Evolutionary conservation across 2,329 filamentous ascomycete genomes (phyloP), one percentile per base, ranked within the genome.

Genomic region (Phialocephala subalpina): DNA sequence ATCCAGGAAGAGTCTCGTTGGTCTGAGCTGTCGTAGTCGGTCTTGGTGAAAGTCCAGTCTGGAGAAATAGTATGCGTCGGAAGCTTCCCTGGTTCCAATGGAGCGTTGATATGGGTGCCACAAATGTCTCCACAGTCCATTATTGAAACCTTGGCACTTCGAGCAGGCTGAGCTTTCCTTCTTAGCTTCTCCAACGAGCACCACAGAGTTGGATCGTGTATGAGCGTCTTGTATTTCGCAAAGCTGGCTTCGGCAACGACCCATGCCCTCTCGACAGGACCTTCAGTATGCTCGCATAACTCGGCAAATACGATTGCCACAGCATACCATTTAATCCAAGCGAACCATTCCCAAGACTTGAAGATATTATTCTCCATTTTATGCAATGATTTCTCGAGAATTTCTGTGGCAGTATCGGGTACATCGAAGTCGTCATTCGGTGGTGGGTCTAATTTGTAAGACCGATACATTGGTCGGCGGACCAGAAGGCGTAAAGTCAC

Each of bases 251-350:
- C 60, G 9, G 60, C 47, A 29, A 57, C 40, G 16, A 14, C 14
- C 60, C 60, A 62, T 11, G 60, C 60, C 49, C 40, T 52, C 16
- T 64, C 55, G n/a, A 64, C 56, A 58, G 25, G 2, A 12, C 62
- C 55, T 8, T 64, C 42, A 25, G 33, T 40, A 38, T 47, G 53
- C 25, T 59, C 55, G 29, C 62, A 64, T 12, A 64, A 53, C 29
- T 64, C 62, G 5, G 62, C 56, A 18, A 64, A 20, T 40, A 64
- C 16, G 14, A 64, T 25, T 14, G 62, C 53, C 20, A 64, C 20
- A 40, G 42, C 55, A 59, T 64, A 64, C 62, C 62, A 64, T 22
- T 64, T 64, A 22, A 20, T 36, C 62, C 55, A 64, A 33, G 42
- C 40, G 33, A 55, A 64, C 62, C 62, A 64, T 40, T 33, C 25